Conservation (phyloP, 371 early-diverging fungal genomes). For the Mucor lusitanicus region DNA sequence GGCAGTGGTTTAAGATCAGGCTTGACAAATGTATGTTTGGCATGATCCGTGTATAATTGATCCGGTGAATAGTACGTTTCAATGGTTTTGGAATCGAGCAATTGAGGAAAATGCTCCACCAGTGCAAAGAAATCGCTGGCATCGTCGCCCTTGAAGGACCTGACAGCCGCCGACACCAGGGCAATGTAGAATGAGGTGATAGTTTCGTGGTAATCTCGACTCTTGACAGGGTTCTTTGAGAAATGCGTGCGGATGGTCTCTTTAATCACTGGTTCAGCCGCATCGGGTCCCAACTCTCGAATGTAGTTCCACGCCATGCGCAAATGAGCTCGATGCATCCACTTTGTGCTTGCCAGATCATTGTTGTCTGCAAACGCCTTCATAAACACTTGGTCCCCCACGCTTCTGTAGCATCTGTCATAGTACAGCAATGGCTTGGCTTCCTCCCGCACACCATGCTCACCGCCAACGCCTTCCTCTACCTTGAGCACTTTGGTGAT, state of each 20-base stretch:
- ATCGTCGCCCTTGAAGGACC: slow-evolving; percentile 19
- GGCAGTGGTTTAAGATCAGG: slow-evolving; percentile 54
- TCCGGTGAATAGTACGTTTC: slow-evolving; percentile 50
- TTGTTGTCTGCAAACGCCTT: slow-evolving; percentile 43
- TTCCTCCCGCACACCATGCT: slow-evolving; percentile 45
- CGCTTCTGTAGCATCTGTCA: slow-evolving; percentile 62
- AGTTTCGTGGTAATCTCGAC: slow-evolving; percentile 56
- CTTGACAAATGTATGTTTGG: slow-evolving; percentile 35
- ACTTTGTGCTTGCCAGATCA: slow-evolving; percentile 44
- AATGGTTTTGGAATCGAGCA: slow-evolving; percentile 47
- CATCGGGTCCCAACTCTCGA: slow-evolving; percentile 41
- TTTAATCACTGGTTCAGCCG: slow-evolving; percentile 49
- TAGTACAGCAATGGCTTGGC: slow-evolving; percentile 64
- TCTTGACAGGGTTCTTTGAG: slow-evolving; percentile 33
- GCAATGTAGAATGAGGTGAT: slow-evolving; percentile 60
- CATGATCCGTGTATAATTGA: slow-evolving; percentile 40
- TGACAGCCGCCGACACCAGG: slow-evolving; percentile 46
- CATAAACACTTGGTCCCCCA: slow-evolving; percentile 64
- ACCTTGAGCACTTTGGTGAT: slow-evolving; percentile 62
- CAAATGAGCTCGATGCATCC: slow-evolving; percentile 66
- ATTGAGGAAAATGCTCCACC: slow-evolving; percentile 45
- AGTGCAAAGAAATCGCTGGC: slow-evolving; percentile 59
- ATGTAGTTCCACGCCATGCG: slow-evolving; percentile 69
- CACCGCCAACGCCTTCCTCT: slow-evolving; percentile 57
- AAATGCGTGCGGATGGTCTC: slow-evolving; percentile 47